Conservation (phyloP, 345 rosid species). For the Euphorbia tirucalli region DNA sequence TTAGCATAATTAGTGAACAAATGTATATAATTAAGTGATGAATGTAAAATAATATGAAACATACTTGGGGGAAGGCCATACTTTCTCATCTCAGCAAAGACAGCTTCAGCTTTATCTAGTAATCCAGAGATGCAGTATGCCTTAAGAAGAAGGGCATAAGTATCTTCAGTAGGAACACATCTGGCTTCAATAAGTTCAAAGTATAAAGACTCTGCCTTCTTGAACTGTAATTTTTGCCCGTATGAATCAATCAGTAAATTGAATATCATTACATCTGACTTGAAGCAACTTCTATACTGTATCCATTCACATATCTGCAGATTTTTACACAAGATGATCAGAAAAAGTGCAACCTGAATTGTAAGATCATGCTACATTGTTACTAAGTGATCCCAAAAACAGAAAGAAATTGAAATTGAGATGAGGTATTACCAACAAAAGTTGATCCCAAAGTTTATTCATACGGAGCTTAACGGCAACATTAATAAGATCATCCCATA, state of each 20-base stretch:
- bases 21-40: no score
- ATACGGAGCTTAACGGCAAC: constrained; percentile 79
- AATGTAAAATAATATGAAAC: no score
- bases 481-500: constrained; percentile 87
- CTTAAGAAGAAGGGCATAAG: constrained; percentile 81
- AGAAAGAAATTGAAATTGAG: no score
- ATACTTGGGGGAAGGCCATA: constrained; percentile 73
- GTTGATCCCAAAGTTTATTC: constrained; percentile 73
- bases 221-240: constrained; percentile 58
- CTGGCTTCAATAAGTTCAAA: constrained; percentile 70
- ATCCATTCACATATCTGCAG: constrained; percentile 85
- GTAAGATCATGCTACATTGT: no score
- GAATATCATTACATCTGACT: constrained; percentile 79
- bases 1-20: no score
- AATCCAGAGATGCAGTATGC: constrained; percentile 65
- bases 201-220: constrained; percentile 68
- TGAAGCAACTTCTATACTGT: constrained; percentile 72
- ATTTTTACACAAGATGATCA: constrained; percentile 5
- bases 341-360: not conserved
- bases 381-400: no score
- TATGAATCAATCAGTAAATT: constrained; percentile 87
- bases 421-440: constrained; percentile 63
- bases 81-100: constrained; percentile 72
- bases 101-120: constrained; percentile 67
- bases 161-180: constrained; percentile 84